Evolutionary conservation across 2,329 filamentous ascomycete genomes (phyloP).

Genomic region (Colletotrichum sp.): DNA sequence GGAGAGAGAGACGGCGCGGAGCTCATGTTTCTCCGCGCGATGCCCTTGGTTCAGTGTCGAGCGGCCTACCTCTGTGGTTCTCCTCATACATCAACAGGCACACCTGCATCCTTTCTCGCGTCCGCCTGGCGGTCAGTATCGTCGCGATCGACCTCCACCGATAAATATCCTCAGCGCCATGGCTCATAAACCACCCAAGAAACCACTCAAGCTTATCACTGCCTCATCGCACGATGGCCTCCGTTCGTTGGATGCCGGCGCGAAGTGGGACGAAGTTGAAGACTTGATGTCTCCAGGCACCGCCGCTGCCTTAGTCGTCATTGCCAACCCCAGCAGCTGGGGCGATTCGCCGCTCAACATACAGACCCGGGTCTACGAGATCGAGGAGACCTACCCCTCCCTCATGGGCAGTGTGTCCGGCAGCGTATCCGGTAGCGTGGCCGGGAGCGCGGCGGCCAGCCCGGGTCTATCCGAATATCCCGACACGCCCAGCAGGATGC

Average conservation of each 20-base stretch:
- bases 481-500: not conserved
- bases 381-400: not conserved
- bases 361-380: not conserved
- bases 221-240: not conserved
- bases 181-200: not conserved
- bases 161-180: not conserved
- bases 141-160: not conserved
- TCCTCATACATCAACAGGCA: not conserved
- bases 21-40: not conserved
- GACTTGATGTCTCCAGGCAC: not conserved
- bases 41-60: not conserved
- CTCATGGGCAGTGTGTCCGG: not conserved
- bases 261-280: not conserved
- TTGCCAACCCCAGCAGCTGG: not conserved
- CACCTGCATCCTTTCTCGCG: not conserved
- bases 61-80: not conserved
- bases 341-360: not conserved
- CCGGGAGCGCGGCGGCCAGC: not conserved
- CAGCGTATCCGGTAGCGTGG: not conserved
- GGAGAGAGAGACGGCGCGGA: not conserved
- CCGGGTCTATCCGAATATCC: not conserved
- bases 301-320: not conserved
- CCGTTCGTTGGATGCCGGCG: not conserved
- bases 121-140: not conserved
- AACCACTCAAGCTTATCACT: not conserved